Evolutionary conservation across 2,329 filamentous ascomycete genomes (phyloP), one percentile per base, ranked within the genome.

Genomic region (Diaporthe batatas): DNA sequence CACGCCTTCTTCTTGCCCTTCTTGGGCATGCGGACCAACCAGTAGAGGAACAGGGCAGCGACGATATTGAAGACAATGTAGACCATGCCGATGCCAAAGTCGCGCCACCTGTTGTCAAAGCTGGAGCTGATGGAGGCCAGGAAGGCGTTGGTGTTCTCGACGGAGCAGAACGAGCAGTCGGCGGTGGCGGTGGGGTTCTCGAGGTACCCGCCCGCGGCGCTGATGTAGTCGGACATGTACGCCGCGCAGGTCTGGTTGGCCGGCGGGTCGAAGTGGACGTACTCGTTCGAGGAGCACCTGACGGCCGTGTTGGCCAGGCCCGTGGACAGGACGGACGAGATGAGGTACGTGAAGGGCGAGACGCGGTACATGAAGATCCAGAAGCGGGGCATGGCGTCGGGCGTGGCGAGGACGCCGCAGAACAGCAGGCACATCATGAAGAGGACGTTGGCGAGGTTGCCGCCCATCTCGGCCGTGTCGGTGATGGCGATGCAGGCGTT

Each of bases 301-400:
- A 96, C 90, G 0, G 82, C 64, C 0, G 89, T 90, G 77, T 92
- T 91, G 53, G 93, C 92, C 6, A 97, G 84, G 3, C 90, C 93
- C 0, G 89, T 89, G 0, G 91, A 88, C 0, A 96, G 81, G 84
- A 97, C 91, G 29, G 91, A 93, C 12, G 88, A 88, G 34, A 96
- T 90, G 21, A 96, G 84, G 80, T 97, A 98, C 0, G 93, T 95
- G 77, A 98, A 93, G 0, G 95, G 94, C 0, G 92, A 94, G 64
- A 95, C 83, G 59, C 92, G 90, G 82, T 96, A 96, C 91, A 95
- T 93, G 85, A 94, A 94, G 77, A 92, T 91, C 93, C 93, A 96
- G 86, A 95, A 95, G 7, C 89, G 84, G 0, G 93, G 93, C 44
- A 96, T 87, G 2, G 83, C 81, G 3, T 83, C 81, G 0, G 92